These are phyloP conservation scores for Patellifolia procumbens DNA, from an alignment of 179 eudicot species.

Conservation along the genomic window DNA sequence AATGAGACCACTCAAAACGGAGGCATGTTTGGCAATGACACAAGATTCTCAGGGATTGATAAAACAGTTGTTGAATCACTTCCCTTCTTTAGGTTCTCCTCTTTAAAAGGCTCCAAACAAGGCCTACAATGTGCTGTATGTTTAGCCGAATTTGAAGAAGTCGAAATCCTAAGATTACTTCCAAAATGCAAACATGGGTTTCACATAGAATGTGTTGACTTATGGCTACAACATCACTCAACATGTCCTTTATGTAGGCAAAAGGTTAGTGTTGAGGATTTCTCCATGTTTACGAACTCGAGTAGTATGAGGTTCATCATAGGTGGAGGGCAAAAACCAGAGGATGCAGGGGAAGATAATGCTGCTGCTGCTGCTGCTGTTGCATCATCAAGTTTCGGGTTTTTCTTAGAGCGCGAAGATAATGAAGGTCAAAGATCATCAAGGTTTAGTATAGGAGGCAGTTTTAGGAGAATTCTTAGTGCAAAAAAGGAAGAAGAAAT, in stretches of 20 bases:
- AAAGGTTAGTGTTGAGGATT: conserved; percentile 48
- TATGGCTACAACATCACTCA: conserved; percentile 75
- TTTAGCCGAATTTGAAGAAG: conserved; percentile 60
- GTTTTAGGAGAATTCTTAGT: conserved; percentile 40
- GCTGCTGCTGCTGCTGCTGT: too few species aligned
- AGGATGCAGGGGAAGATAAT: conserved; percentile 20
- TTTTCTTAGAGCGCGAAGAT: conserved; percentile 62
- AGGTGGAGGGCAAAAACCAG: conserved; percentile 8
- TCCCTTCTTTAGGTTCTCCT: conserved; percentile 66
- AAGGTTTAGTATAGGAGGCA: conserved; percentile 48
- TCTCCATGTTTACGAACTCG: conserved; percentile 25
- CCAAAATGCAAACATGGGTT: conserved; percentile 93
- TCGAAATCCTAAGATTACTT: conserved; percentile 55
- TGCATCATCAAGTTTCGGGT: conserved; percentile 44
- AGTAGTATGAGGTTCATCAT: conserved; percentile 48
- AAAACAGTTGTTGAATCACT: conserved; percentile 57
- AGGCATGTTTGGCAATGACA: conserved; percentile 31
- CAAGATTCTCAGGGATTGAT: conserved; percentile 64
- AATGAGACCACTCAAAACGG: background rate
- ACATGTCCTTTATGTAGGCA: conserved; percentile 82
- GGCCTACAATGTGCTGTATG: conserved; percentile 87
- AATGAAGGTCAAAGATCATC: conserved; percentile 30
- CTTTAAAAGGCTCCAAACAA: conserved; percentile 64
- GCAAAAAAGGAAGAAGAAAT: conserved; percentile 30
- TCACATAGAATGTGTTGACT: conserved; percentile 71